Base-by-base conservation (phyloP, 805 yeast genomes). In the Pichia paraexigua region DNA sequence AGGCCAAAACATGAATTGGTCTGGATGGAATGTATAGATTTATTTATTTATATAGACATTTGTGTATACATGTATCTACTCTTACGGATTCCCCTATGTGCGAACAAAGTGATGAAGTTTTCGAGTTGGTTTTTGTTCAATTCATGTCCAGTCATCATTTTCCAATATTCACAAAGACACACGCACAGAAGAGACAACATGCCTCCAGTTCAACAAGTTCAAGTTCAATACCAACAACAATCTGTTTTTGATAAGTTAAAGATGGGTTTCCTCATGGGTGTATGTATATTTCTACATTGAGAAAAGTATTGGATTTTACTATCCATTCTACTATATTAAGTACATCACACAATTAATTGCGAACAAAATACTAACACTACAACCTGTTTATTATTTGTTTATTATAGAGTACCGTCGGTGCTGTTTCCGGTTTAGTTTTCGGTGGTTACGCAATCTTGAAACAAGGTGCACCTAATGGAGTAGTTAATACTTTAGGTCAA, bases 201-300 rank as follows among this genome's bases (percentile, higher is more conserved):
- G 81, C 82, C 82, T 54, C 90, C 90, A 66, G 84, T 81, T 58
- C 87, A 77, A 67, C 86, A 83, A 68, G 76, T 77, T 52, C 85
- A 81, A 69, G 76, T 78, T 54, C 85, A 81, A 65, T 75, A 74
- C 57, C 67, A 58, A 51, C 81, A 82, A 60, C 96, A 95, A 52
- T 85, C 97, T 46, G 82, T 85, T 70, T 89, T 91, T 73, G 97
- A 94, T 51, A 94, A 94, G 73, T 87, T 94, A 80, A 94, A 94
- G 73, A 94, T 94, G 98, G 99, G 99, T 50, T 84, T 90, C 55
- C 73, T 92, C 74, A 94, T 94, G 97, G 99, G 99, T 56, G 82
- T 73, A 71, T 52, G 78, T 68, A 56, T 51, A 18, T 27, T 27
- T 10, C 13, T 30, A 41, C 17, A 41, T 41, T n/a, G 17, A 28